phyloP scores from a whole-genome alignment of 2,329 filamentous ascomycete genomes.

The Aspergillus terreus region DNA sequence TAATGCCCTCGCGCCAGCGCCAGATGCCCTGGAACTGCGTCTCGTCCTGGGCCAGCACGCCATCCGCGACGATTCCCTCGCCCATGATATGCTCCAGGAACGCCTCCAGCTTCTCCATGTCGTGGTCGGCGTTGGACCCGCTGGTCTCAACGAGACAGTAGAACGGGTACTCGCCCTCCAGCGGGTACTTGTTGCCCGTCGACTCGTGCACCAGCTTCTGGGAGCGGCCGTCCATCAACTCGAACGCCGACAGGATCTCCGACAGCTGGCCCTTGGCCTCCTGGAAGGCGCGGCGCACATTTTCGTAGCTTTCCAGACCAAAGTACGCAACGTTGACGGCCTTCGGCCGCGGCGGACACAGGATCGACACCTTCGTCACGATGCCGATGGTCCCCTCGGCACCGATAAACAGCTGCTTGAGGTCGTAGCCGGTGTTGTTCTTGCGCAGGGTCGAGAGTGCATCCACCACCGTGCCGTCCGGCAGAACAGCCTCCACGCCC shows the following conservation, averaged over 20 bases:
- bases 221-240: conserved; percentile 86
- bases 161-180: conserved; percentile 83
- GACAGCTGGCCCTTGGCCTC: conserved; percentile 87
- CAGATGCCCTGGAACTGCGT: conserved; percentile 83
- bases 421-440: conserved; percentile 98
- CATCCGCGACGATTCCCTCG: conserved; percentile 80
- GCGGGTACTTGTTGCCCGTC: conserved; percentile 71
- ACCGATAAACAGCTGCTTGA: conserved; percentile 96
- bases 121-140: conserved; percentile 90
- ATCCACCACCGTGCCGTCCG: conserved; percentile 87
- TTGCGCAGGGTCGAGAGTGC: conserved; percentile 86
- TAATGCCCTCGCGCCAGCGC: conserved; percentile 90
- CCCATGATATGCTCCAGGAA: conserved; percentile 93
- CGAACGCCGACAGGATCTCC: conserved; percentile 95
- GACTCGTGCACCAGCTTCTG: conserved; percentile 74
- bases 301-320: conserved; percentile 82
- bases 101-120: conserved; percentile 81
- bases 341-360: conserved; percentile 81
- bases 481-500: conserved; percentile 87
- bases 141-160: conserved; percentile 97
- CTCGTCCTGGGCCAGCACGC: conserved; percentile 88
- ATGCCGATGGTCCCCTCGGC: conserved; percentile 93
- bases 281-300: conserved; percentile 79
- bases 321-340: conserved; percentile 96
- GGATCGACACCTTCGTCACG: conserved; percentile 83